A percentile compares a stretch with the other conserved stretches of the same genome.
phyloP scores from a whole-genome alignment of 495 filamentous ascomycete species.

The Penicillium paradoxum region DNA sequence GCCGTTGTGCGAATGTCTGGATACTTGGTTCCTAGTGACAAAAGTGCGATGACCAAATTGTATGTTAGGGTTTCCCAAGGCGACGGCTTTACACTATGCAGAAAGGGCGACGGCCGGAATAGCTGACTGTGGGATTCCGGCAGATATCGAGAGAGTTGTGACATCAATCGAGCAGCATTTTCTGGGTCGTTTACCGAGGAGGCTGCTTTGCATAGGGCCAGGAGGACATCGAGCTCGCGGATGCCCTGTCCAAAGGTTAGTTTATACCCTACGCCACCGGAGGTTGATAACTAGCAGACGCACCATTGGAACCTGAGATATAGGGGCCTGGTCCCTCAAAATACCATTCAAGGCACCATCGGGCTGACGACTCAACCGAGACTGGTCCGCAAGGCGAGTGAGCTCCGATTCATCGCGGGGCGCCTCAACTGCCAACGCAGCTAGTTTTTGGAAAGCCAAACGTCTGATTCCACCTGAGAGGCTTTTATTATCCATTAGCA shows the following conservation, averaged over 20 bases:
- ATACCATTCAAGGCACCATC: conserved; percentile 39
- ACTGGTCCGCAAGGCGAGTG: conserved; percentile 55
- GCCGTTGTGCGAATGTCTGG: conserved; percentile 57
- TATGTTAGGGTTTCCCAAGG: conserved; percentile 85
- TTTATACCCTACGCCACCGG: conserved; percentile 1
- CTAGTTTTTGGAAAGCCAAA: conserved; percentile 67
- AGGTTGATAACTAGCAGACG: conserved; percentile 3
- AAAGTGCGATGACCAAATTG: conserved; percentile 69
- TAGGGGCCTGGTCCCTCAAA: conserved; percentile 34
- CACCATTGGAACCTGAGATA: conserved; percentile 51
- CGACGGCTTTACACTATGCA: conserved; percentile 76
- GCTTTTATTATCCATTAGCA: conserved; percentile 16
- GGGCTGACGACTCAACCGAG: conserved; percentile 27
- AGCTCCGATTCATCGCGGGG: conserved; percentile 58
- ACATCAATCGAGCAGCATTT: conserved; percentile 66
- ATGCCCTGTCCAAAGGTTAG: conserved; percentile 47
- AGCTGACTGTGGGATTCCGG: conserved; percentile 73
- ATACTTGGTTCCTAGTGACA: conserved; percentile 69
- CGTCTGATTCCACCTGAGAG: conserved; percentile 49
- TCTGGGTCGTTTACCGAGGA: conserved; percentile 60
- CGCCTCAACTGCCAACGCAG: conserved; percentile 52
- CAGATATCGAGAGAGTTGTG: conserved; percentile 74
- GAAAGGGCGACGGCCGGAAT: conserved; percentile 74
- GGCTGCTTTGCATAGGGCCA: conserved; percentile 85
- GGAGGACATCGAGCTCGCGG: conserved; percentile 81